Percentiles rank a stretch among this genome's conserved stretches.
Evolutionary conservation across 495 filamentous ascomycete species (phyloP).

Genomic region (Neurospora sp.): DNA sequence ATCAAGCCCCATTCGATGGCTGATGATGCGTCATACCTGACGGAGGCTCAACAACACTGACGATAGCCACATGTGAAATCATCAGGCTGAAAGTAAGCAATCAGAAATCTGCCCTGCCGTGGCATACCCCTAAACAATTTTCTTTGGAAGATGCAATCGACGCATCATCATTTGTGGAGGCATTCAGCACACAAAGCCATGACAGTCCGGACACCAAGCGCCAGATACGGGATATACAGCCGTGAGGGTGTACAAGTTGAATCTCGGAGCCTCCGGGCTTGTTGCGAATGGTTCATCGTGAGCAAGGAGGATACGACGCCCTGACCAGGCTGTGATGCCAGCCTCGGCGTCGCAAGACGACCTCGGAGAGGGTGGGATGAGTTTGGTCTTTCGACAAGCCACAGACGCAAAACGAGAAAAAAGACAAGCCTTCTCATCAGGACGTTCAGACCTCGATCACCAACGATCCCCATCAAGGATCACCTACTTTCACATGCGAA

Average conservation of each 20-base stretch:
- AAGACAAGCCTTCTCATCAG: background rate
- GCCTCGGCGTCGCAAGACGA: background rate
- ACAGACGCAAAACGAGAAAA: background rate
- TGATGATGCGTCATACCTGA: background rate
- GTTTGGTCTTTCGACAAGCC: background rate
- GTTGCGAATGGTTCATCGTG: background rate
- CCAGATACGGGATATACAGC: slow-evolving; percentile 38
- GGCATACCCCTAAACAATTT: background rate
- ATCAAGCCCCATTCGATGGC: background rate
- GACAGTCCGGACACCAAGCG: background rate
- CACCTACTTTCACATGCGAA: background rate
- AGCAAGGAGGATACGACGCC: background rate
- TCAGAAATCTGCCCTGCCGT: background rate
- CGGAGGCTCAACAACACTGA: background rate
- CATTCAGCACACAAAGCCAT: background rate
- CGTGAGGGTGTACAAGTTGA: slow-evolving; percentile 51
- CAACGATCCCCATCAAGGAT: background rate
- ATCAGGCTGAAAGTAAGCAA: background rate
- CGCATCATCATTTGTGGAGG: background rate
- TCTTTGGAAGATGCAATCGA: background rate
- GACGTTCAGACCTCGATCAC: background rate
- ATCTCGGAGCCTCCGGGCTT: slow-evolving; percentile 9
- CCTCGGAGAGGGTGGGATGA: background rate
- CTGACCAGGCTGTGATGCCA: background rate
- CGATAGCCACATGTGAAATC: background rate